Evolutionary conservation across 352 stramenopile species (phyloP).

Genomic region (Phytopythium vexans): DNA sequence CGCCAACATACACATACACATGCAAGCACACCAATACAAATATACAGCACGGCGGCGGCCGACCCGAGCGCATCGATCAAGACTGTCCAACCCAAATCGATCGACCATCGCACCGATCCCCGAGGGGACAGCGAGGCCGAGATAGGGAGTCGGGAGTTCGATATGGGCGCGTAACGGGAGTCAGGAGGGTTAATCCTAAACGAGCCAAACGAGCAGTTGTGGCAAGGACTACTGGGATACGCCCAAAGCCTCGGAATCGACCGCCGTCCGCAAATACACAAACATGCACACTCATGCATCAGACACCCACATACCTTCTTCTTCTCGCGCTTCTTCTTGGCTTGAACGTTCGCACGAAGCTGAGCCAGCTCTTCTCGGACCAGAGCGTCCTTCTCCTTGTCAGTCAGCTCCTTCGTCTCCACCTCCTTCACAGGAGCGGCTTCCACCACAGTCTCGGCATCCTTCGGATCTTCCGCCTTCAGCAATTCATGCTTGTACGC

Average conservation of each 20-base stretch:
- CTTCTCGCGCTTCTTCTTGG: conserved; percentile 89
- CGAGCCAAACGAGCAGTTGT: conserved; percentile 72
- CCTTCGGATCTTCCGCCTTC: conserved; percentile 47
- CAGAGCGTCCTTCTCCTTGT: conserved; percentile 79
- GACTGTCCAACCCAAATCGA: conserved; percentile 80
- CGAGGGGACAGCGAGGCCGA: conserved; percentile 26
- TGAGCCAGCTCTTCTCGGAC: conserved; percentile 85
- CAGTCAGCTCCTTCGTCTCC: conserved; percentile 48
- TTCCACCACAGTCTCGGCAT: conserved; percentile 25
- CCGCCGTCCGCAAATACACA: conserved; percentile 10
- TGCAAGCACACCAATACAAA: conserved; percentile 13
- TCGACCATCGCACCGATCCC: conserved; percentile 34
- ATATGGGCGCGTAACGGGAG: conserved; percentile 87
- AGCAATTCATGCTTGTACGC: conserved; percentile 84
- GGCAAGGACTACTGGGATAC: conserved; percentile 90
- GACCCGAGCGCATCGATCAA: no score
- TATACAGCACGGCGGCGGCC: conserved; percentile 1
- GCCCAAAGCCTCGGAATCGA: conserved; percentile 25
- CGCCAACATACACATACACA: conserved; percentile 30
- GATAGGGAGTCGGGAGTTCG: conserved; percentile 48
- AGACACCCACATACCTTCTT: conserved; percentile 70
- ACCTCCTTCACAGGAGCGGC: no score
- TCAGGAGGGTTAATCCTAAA: conserved; percentile 90
- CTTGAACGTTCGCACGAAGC: conserved; percentile 63
- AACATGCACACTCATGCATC: conserved; percentile 17